Base-by-base conservation (phyloP, 176 grass and related monocot species). In the Triticum dicoccoides region DNA sequence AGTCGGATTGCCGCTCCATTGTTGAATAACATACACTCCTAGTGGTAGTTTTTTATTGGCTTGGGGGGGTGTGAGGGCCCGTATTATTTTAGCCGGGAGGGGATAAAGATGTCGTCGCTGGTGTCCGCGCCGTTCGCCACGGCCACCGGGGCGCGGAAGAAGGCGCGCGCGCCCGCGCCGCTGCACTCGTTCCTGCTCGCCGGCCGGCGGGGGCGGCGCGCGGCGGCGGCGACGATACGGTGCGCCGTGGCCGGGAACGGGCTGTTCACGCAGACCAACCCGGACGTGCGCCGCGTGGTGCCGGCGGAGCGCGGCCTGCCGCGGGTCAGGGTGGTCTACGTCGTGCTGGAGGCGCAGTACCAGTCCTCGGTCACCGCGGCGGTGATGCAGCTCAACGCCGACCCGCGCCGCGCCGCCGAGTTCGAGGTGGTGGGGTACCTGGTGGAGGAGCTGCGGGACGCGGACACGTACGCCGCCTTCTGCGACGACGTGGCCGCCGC, bases 301-400 rank as follows among this genome's bases (percentile, higher is more conserved):
- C 97, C 97, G 14, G 58, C 90, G 0, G 66, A 64, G 65, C 52
- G 56, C 1, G 81, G 86, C 13, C 82, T 96, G 2, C 97, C 92
- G 20, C 85, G 94, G 41, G 97, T 99, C 24, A 99, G 94, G 87
- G 85, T 99, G 18, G 94, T 99, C 12, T 99, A 99, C 89, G 97
- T 99, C 4, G 97, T 99, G 15, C 97, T 99, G 0, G 97, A 99
- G 92, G 97, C 97, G 81, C 97, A 99, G 93, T 99, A 99, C 85
- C 97, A 99, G 87, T 96, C 97, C 3, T 92, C 97, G 4, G 80
- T 99, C 4, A 96, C 97, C 0, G 92, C 92, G 0, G 97, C 97
- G 2, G 97, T 99, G 76, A 85, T 49, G 25, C n/a, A 86, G 66
- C 87, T 99, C 56, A 99, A 99, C 91, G 84, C 86, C 3, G 81